Conservation (phyloP, 2,329 filamentous ascomycete species). For the Cercospora zeae-maydis region DNA sequence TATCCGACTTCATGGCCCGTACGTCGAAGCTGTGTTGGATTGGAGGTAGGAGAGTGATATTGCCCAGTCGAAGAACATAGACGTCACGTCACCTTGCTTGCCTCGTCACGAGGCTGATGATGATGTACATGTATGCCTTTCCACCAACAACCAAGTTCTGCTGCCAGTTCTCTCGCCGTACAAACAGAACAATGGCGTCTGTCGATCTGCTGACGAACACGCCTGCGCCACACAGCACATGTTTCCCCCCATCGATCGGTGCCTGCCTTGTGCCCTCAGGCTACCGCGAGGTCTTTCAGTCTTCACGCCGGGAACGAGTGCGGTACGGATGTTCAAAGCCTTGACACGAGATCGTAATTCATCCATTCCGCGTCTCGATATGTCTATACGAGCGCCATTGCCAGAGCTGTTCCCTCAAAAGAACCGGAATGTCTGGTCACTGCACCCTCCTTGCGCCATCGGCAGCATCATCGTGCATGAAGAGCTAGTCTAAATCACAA, state of each 20-base stretch:
- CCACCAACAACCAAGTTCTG: not conserved
- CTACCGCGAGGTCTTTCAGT: too few relatives aligned
- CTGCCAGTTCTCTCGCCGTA: not conserved
- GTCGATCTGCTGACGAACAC: constrained; percentile 1
- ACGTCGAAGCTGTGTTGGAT: not conserved
- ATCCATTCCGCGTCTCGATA: not conserved
- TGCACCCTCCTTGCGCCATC: not conserved
- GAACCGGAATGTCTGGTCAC: not conserved
- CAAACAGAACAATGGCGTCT: not conserved
- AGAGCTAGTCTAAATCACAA: not conserved
- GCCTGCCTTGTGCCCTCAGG: not conserved
- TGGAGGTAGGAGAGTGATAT: too few relatives aligned
- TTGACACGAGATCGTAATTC: not conserved
- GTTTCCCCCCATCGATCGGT: not conserved
- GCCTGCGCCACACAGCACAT: not conserved
- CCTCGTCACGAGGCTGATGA: not conserved
- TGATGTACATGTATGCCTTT: not conserved
- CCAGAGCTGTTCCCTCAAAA: not conserved
- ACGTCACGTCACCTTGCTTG: not conserved
- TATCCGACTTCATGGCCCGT: not conserved
- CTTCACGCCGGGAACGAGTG: not conserved
- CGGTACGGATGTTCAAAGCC: not conserved
- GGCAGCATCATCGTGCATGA: constrained; percentile 2
- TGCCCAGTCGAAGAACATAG: not conserved
- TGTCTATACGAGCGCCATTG: not conserved